These are phyloP conservation scores for Gastrodia elata DNA, from an alignment of 106 monocot genomes.

Conservation along the genomic window DNA sequence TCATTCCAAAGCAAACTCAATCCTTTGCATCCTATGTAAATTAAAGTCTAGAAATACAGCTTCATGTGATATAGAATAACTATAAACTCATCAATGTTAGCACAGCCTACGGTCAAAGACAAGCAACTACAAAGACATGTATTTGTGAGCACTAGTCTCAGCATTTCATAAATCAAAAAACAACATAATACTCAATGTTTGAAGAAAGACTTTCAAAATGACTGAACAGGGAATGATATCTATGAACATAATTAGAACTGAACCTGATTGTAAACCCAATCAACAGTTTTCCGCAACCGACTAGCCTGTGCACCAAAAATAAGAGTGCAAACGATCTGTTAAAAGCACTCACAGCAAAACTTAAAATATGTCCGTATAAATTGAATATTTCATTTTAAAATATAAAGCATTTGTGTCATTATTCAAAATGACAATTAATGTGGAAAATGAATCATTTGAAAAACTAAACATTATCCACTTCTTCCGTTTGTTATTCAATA, in stretches of 20 bases:
- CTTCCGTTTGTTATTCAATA: neutral
- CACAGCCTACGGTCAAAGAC: neutral
- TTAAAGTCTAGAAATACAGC: neutral
- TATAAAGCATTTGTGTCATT: neutral
- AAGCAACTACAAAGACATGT: neutral
- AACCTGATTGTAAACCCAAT: constrained; percentile 77
- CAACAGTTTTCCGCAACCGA: constrained; percentile 50
- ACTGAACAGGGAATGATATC: neutral
- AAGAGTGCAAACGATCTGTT: neutral
- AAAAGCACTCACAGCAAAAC: neutral
- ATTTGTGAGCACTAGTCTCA: neutral
- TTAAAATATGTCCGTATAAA: neutral
- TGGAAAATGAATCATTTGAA: neutral
- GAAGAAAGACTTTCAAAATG: neutral
- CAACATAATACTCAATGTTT: neutral
- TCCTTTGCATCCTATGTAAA: neutral
- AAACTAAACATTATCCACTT: neutral
- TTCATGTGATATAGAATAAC: neutral
- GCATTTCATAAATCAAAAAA: neutral
- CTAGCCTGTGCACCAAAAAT: constrained; percentile 23
- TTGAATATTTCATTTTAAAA: neutral
- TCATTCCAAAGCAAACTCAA: neutral
- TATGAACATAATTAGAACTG: neutral
- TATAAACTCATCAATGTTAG: no score
- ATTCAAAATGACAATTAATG: neutral